Conservation (phyloP, 2,329 filamentous ascomycete species). For the Fusarium marasasianum region DNA sequence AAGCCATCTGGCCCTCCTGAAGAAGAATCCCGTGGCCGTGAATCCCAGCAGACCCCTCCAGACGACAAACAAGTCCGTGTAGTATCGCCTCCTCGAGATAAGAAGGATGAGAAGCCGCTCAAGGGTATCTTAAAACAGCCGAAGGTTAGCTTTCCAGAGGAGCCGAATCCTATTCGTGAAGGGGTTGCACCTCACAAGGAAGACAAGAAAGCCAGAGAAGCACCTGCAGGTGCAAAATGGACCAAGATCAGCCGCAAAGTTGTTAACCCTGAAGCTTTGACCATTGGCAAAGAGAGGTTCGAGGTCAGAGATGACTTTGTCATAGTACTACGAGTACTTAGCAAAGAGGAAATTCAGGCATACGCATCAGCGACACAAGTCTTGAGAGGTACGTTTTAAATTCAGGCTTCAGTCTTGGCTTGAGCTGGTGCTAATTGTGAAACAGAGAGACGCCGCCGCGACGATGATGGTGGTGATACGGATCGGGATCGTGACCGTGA, state of each 20-base stretch:
- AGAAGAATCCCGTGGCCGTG: constrained; percentile 55
- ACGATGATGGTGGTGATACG: constrained; percentile 43
- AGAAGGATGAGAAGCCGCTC: constrained; percentile 72
- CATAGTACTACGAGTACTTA: constrained; percentile 88
- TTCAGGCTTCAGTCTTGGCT: background rate
- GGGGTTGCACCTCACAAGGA: constrained; percentile 95
- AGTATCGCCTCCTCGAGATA: constrained; percentile 75
- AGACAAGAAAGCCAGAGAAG: constrained; percentile 74
- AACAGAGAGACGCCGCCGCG: constrained; percentile 47
- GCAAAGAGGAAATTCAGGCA: constrained; percentile 87
- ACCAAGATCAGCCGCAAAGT: constrained; percentile 90
- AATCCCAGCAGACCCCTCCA: constrained; percentile 44
- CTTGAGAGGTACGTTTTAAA: constrained; percentile 72
- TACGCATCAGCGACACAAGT: constrained; percentile 84
- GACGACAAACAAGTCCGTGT: constrained; percentile 68
- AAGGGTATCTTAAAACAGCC: constrained; percentile 90
- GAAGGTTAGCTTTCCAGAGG: constrained; percentile 84
- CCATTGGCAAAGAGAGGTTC: constrained; percentile 87
- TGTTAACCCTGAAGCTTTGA: constrained; percentile 88
- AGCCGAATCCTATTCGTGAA: constrained; percentile 83
- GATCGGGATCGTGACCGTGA: constrained; percentile 46
- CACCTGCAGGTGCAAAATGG: constrained; percentile 84
- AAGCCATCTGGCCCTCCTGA: constrained; percentile 24
- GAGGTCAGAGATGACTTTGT: constrained; percentile 94
- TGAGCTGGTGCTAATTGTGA: constrained; percentile 14